Conservation (phyloP, 495 filamentous ascomycete species). For the Penicillium dipodomyicola region DNA sequence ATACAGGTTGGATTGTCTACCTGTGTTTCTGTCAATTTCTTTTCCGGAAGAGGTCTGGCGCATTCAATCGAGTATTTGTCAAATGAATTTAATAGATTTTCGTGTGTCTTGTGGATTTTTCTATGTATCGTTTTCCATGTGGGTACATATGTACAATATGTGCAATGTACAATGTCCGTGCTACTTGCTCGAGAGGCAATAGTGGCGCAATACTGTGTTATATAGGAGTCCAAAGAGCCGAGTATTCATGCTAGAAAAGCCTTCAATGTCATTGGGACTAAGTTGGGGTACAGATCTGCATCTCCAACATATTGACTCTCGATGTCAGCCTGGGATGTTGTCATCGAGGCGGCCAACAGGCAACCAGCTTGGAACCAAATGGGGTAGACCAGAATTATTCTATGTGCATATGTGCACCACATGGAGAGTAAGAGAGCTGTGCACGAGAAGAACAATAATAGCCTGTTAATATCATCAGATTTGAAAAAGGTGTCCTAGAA, state of each 20-base stretch:
- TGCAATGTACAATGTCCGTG: constrained; percentile 2
- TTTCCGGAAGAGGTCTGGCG: neutral
- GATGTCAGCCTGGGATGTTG: neutral
- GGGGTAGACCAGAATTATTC: neutral
- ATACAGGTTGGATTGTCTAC: constrained; percentile 4
- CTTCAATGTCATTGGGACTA: neutral
- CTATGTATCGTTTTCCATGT: constrained; percentile 3
- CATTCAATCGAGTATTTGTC: neutral
- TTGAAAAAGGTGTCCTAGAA: neutral
- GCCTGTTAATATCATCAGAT: neutral
- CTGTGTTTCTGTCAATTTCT: neutral
- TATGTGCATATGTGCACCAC: neutral
- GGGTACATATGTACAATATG: constrained; percentile 8
- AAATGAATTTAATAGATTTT: neutral
- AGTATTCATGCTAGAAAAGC: neutral
- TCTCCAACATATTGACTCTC: constrained; percentile 4
- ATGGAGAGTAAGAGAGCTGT: neutral
- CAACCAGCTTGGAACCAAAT: constrained; percentile 5
- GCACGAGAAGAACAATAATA: neutral
- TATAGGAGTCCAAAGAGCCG: neutral
- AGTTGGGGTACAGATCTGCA: constrained; percentile 1
- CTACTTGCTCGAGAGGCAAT: constrained; percentile 5
- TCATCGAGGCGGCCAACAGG: constrained; percentile 8
- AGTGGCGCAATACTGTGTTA: constrained; percentile 4
- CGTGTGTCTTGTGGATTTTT: neutral